Base-by-base conservation (phyloP, 805 yeast species). In the Blastobotrys mokoenaii region DNA sequence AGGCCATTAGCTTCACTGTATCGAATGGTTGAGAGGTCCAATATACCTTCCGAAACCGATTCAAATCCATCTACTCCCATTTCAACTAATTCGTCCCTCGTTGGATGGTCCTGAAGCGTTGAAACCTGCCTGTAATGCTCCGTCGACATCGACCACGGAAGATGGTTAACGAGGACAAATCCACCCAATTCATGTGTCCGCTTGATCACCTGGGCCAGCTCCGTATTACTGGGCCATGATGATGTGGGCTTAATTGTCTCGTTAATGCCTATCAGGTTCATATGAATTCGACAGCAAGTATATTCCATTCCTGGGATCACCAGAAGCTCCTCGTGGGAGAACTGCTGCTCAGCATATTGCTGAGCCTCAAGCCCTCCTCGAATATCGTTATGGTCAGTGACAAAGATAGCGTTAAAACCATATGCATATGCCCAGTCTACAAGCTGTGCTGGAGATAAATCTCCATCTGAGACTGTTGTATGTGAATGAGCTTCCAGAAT, bases 11-110 rank as follows among this genome's bases (percentile, higher is more conserved):
- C 31, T n/a, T 46, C 50, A 2, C 40, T 38, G 20, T 33, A 54
- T 14, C 55, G 48, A 20, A 54, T 15, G 6, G 54, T 50, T 17
- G 50, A 40, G 15, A 54, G 41, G 36, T 54, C 58, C 22, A 54
- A 17, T 1, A 46, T 43, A 9, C 57, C 58, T n/a, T 54, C 58
- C 9, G 54, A 47, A 1, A 54, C 47, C 10, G 53, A 45, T 34
- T 54, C 58, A 18, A 54, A 48, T 1, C 57, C 46, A 30, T 54
- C 58, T 6, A 54, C 53, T 8, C 58, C 58, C 58, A 54, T 50
- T 8, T 32, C 41, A 12, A 36, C 32, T 18, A 54, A 46, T 31
- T 52, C 46, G 15, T 54, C 49, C 10, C 47, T 32, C 9, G 51
- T 38, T 2, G 58, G 58, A 33, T 54, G 58, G 22, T 42, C 31